Base-by-base conservation (phyloP, 192 early-diverging fungal species). In the Coemansia interrupta region DNA sequence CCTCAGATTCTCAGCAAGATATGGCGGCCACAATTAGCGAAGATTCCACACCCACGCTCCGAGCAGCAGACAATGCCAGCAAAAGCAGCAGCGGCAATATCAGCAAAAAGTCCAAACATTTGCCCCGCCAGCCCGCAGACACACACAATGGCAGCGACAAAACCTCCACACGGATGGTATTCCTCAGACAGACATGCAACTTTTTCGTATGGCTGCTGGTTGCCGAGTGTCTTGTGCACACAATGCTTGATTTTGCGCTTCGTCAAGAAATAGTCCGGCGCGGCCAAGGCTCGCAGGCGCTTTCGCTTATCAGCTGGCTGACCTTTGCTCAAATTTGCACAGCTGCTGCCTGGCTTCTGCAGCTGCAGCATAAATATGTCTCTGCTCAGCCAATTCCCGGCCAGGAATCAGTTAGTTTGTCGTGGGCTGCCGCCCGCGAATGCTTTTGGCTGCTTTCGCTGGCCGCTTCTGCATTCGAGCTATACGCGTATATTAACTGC, bases 221-320 rank as follows among this genome's bases (percentile, higher is more conserved):
- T 13, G 64, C 66, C 50, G 58, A 78, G 32, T 60, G 65, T 49
- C 55, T 78, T 58, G 51, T 78, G 15, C 75, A 78, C 38, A 56
- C 61, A 9, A 72, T 78, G 75, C 66, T 78, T 41, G 44, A 28
- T 23, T 69, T 78, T 56, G 75, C 75, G 6, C 50, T 78, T 32
- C 65, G 66, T 24, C 69, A 78, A 18, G 75, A 78, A 48, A 64
- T 67, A 45, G 41, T 22, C 45, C 64, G 64, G 19, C 61, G 26
- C 19, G 28, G 50, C 15, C 60, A 78, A 29, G 39, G 61, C 19
- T 20, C 15, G 9, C 32, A 23, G 10, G 69, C 64, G 39, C 53
- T 55, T 19, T 36, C 56, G 26, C 44, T 68, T 30, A 51, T 59
- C 19, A 40, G 50, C 11, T 61, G 75, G 63, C 61, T 78, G 28